Percentiles rank a stretch among this genome's conserved stretches.
These are phyloP conservation scores for Dentipellis sp. DNA, from an alignment of 768 basidiomycete species.

Conservation along the genomic window DNA sequence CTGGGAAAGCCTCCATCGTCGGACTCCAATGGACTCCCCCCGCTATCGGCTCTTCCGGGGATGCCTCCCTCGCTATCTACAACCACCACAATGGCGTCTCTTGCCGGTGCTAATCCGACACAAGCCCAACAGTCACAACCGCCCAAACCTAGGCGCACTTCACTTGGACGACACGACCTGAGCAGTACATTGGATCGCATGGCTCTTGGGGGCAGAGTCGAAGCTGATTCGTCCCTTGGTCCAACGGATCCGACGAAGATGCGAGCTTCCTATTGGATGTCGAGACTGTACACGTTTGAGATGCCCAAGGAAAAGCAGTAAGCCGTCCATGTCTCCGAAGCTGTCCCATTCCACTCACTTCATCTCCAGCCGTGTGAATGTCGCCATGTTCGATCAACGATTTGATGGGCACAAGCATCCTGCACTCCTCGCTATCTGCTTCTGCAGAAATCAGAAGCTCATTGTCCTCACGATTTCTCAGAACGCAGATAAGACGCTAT, in stretches of 20 bases:
- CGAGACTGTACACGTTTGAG: slow-evolving; percentile 43
- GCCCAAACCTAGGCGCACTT: slow-evolving; percentile 15
- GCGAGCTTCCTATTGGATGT: slow-evolving; percentile 69
- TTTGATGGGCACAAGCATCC: slow-evolving; percentile 46
- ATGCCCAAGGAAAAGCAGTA: slow-evolving; percentile 20
- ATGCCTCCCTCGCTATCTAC: slow-evolving; percentile 46
- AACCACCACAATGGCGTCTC: slow-evolving; percentile 41
- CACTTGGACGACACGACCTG: slow-evolving; percentile 43
- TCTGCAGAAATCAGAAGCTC: slow-evolving; percentile 36
- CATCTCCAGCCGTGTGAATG: slow-evolving; percentile 27
- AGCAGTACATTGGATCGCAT: slow-evolving; percentile 60
- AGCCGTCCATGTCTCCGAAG: too few relatives aligned
- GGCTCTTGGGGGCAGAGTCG: slow-evolving; percentile 45
- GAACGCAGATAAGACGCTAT: slow-evolving; percentile 31
- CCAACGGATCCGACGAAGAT: slow-evolving; percentile 54
- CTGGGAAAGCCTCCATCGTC: slow-evolving; percentile 23
- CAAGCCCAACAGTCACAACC: slow-evolving; percentile 1
- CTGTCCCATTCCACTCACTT: too few relatives aligned
- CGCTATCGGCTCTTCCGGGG: slow-evolving; percentile 39
- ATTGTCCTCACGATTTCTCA: slow-evolving; percentile 41
- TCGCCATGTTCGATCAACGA: slow-evolving; percentile 55
- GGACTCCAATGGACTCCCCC: slow-evolving; percentile 14
- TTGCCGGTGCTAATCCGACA: slow-evolving; percentile 15
- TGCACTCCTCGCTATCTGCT: slow-evolving; percentile 45
- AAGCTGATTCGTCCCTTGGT: slow-evolving; percentile 29